Evolutionary conservation across 1,139 yeast species (phyloP).

Genomic region (Debaryomycetaceae sp.): DNA sequence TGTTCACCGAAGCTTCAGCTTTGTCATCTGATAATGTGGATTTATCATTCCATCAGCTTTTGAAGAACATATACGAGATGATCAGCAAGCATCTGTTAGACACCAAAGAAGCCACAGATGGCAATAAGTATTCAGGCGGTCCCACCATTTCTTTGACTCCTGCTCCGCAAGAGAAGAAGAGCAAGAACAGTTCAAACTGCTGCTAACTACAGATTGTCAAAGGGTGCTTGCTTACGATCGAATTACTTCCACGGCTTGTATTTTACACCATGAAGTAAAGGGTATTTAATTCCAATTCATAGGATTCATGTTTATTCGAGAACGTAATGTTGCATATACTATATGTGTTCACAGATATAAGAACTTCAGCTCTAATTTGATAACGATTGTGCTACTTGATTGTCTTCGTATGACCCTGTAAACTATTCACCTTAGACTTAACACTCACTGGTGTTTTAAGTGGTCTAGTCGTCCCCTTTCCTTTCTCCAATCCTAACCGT

Average conservation of each 20-base stretch:
- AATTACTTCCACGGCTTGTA: neutral
- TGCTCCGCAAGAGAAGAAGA: slow-evolving; percentile 76
- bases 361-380: neutral
- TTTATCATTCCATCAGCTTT: slow-evolving; percentile 85
- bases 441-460: slow-evolving; percentile 29
- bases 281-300: neutral
- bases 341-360: neutral
- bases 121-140: slow-evolving; percentile 60
- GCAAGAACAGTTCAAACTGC: slow-evolving; percentile 62
- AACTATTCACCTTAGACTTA: slow-evolving; percentile 11
- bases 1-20: slow-evolving; percentile 97
- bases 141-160: slow-evolving; percentile 93
- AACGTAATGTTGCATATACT: neutral
- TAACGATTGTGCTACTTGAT: no score
- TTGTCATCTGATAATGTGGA: slow-evolving; percentile 94
- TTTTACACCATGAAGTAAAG: neutral
- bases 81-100: slow-evolving; percentile 85
- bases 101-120: slow-evolving; percentile 39
- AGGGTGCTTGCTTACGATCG: neutral
- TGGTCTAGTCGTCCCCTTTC: slow-evolving; percentile 44
- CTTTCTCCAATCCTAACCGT: slow-evolving; percentile 40
- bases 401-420: slow-evolving; percentile 9
- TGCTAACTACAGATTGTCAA: slow-evolving; percentile 35
- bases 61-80: slow-evolving; percentile 91
- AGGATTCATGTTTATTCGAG: neutral